Evolutionary conservation across 2,329 filamentous ascomycete species (phyloP).

Genomic region (Chrysoporthe cubensis): DNA sequence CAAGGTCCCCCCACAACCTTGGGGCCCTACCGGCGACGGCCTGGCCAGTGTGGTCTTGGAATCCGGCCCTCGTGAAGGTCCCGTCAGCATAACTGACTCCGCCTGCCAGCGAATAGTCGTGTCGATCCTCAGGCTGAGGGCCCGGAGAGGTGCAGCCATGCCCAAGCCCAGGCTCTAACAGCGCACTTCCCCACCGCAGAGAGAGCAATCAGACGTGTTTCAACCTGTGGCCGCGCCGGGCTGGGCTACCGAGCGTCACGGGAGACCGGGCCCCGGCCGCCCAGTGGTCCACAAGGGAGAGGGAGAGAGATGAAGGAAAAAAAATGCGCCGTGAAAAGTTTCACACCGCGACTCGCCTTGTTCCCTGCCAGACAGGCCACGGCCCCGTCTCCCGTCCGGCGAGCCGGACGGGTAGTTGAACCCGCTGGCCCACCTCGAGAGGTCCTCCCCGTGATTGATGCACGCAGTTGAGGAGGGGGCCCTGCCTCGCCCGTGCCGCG

Average conservation of each 20-base stretch:
- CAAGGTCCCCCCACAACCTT: not conserved
- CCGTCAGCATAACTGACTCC: not conserved
- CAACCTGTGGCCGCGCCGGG: conserved; percentile 10
- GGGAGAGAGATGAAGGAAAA: not conserved
- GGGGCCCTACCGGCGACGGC: too few relatives aligned
- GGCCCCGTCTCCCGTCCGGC: conserved; percentile 7
- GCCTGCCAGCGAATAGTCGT: not conserved
- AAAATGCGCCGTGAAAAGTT: conserved; percentile 16
- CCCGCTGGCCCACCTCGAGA: not conserved
- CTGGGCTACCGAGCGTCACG: not conserved
- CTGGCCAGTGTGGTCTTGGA: not conserved
- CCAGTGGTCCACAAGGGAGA: not conserved
- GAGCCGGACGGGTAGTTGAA: not conserved
- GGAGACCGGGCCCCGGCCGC: conserved; percentile 1
- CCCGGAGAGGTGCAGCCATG: not conserved
- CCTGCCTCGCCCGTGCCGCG: not conserved
- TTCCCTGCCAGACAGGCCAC: not conserved
- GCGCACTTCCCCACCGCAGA: conserved; percentile 8
- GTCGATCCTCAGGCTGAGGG: not conserved
- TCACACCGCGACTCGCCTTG: conserved; percentile 14
- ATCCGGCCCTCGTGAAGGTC: too few relatives aligned
- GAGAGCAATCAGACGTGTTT: conserved; percentile 22
- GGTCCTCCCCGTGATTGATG: conserved; percentile 2
- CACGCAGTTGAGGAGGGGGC: not conserved
- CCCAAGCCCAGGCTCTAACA: conserved; percentile 19